A percentile compares a stretch with the other conserved stretches of the same genome.
Conservation (phyloP, 148 eudicot genomes). For the Spergularia marina region DNA sequence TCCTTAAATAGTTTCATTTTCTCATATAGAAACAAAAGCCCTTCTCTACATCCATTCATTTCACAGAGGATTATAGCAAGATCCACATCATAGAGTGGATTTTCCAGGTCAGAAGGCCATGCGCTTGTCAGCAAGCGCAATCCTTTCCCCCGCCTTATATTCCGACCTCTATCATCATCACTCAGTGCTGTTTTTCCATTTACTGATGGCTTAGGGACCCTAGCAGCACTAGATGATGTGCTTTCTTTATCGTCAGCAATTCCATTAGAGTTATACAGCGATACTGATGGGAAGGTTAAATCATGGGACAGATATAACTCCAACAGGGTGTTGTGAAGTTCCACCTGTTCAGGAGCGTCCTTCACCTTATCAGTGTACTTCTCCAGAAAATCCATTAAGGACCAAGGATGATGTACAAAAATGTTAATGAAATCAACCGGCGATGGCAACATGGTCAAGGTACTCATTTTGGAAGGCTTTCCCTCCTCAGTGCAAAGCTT, state of each 20-base stretch:
- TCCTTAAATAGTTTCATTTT: conserved; percentile 95
- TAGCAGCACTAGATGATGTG: conserved; percentile 18
- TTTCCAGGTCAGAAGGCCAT: conserved; percentile 84
- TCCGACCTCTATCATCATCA: conserved; percentile 49
- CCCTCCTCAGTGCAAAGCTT: conserved; percentile 94
- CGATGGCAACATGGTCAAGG: conserved; percentile 82
- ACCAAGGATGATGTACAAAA: conserved; percentile 80
- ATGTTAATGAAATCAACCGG: conserved; percentile 94
- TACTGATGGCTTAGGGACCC: conserved; percentile 32
- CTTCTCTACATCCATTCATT: conserved; percentile 80
- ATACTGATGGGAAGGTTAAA: conserved; percentile 69
- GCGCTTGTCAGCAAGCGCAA: conserved; percentile 73
- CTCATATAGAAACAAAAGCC: conserved; percentile 79
- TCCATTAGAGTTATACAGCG: conserved; percentile 46
- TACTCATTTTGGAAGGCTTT: conserved; percentile 48
- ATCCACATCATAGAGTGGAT: conserved; percentile 88
- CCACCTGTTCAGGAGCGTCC: conserved; percentile 94
- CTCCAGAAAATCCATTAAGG: conserved; percentile 91
- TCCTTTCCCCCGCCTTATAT: conserved; percentile 68
- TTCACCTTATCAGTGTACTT: conserved; percentile 82
- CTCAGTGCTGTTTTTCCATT: conserved; percentile 46
- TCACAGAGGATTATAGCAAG: conserved; percentile 90
- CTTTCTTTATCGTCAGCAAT: conserved; percentile 29
- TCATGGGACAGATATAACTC: conserved; percentile 85
- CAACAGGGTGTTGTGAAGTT: conserved; percentile 86